A percentile compares a stretch with the other conserved stretches of the same genome.
These are phyloP conservation scores for Sequoiadendron giganteum DNA, from an alignment of 75 land plant species.

Conservation along the genomic window DNA sequence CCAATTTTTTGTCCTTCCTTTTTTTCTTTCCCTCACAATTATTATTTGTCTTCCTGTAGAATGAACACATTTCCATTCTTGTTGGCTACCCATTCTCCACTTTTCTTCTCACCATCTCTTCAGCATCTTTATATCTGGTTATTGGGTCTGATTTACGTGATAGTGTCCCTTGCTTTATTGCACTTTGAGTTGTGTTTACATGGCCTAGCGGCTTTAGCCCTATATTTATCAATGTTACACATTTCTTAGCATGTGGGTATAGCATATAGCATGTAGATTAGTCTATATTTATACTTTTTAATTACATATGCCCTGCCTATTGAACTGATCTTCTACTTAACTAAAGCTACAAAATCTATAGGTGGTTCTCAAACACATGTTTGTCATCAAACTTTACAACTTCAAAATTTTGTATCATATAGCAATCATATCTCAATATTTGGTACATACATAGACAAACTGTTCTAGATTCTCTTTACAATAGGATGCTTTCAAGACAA, in stretches of 20 bases:
- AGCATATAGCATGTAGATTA: not conserved
- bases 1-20: not conserved
- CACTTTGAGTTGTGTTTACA: not conserved
- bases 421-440: no score
- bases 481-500: not conserved
- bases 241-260: not conserved
- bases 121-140: not conserved
- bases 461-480: not conserved
- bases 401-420: not conserved
- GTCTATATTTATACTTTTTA: no score
- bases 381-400: not conserved
- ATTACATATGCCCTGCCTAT: not conserved
- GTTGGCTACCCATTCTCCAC: not conserved
- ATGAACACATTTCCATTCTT: not conserved
- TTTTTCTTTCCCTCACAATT: not conserved
- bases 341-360: not conserved
- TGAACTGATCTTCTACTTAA: not conserved
- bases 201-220: no score
- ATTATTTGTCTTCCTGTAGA: not conserved
- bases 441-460: not conserved
- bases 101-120: not conserved
- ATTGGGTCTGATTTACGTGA: not conserved
- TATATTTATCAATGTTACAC: not conserved
- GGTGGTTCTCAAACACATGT: not conserved
- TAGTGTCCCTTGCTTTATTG: no score